Evolutionary conservation across 1,284 basidiomycete species (phyloP).

Genomic region (Mycosarcoma mackinlayi): DNA sequence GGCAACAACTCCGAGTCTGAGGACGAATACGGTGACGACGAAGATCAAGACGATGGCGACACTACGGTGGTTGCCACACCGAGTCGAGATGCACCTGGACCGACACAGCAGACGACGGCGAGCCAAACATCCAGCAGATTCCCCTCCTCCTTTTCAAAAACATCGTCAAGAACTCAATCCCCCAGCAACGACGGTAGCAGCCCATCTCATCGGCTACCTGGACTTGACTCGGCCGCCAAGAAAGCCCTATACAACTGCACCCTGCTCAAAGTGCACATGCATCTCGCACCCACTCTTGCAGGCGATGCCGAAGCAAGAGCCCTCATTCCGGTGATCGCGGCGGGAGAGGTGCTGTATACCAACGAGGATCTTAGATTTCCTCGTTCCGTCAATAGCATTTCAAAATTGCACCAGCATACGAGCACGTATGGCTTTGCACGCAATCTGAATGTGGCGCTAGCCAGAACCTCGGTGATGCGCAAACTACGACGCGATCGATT

Average conservation of each 20-base stretch:
- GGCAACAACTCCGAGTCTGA: slow-evolving; percentile 44
- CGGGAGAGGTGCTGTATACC: slow-evolving; percentile 18
- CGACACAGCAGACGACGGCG: neutral
- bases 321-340: slow-evolving; percentile 30
- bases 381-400: slow-evolving; percentile 49
- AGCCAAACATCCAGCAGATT: slow-evolving; percentile 2
- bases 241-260: slow-evolving; percentile 61
- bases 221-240: slow-evolving; percentile 54
- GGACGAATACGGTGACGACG: slow-evolving; percentile 56
- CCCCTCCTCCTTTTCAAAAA: slow-evolving; percentile 39
- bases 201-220: slow-evolving; percentile 9
- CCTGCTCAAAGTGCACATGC: slow-evolving; percentile 59
- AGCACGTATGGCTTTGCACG: slow-evolving; percentile 37
- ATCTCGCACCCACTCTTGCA: slow-evolving; percentile 37
- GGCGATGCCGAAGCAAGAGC: slow-evolving; percentile 20
- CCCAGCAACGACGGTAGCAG: slow-evolving; percentile 13
- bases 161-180: slow-evolving; percentile 9
- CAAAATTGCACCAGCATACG: slow-evolving; percentile 29
- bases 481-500: slow-evolving; percentile 41
- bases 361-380: slow-evolving; percentile 51
- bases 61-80: neutral
- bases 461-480: slow-evolving; percentile 49
- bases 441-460: slow-evolving; percentile 44
- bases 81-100: neutral
- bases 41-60: slow-evolving; percentile 12